Evolutionary conservation across 1,284 basidiomycete species (phyloP).

Genomic region (Fomes fomentarius): DNA sequence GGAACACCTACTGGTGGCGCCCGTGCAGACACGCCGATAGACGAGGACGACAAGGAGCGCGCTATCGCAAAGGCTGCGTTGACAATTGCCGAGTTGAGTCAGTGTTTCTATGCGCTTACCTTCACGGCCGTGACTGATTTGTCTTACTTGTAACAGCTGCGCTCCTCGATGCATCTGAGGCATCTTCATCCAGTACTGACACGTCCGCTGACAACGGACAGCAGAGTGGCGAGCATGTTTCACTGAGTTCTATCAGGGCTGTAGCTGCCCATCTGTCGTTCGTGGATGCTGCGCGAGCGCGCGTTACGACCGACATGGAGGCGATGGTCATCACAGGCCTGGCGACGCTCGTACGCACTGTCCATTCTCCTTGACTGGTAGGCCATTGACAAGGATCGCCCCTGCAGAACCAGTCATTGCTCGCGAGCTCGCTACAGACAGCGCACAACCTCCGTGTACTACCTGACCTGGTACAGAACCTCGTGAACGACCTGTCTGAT

Average conservation of each 20-base stretch:
- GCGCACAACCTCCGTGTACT: constrained; percentile 90
- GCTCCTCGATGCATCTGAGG: constrained; percentile 19
- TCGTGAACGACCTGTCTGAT: constrained; percentile 82
- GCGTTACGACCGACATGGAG: constrained; percentile 86
- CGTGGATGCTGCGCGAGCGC: constrained; percentile 70
- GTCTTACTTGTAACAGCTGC: constrained; percentile 24
- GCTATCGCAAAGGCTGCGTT: constrained; percentile 89
- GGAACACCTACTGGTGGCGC: constrained; percentile 6
- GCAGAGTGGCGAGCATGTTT: constrained; percentile 20
- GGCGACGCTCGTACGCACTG: constrained; percentile 64
- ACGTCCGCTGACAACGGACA: background rate
- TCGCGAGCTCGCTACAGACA: constrained; percentile 92
- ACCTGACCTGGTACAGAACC: constrained; percentile 80
- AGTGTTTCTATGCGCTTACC: constrained; percentile 29
- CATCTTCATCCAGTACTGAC: constrained; percentile 2
- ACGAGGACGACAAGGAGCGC: constrained; percentile 83
- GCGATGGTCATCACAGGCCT: constrained; percentile 83
- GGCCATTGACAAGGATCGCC: background rate
- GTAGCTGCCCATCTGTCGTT: constrained; percentile 72
- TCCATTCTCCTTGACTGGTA: background rate
- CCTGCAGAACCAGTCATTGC: constrained; percentile 80
- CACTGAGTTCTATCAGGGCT: constrained; percentile 71
- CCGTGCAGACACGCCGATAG: constrained; percentile 29
- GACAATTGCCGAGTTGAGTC: constrained; percentile 87
- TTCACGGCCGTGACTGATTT: background rate